phyloP scores from a whole-genome alignment of 106 monocot genomes.

The Dioscorea zingiberensis region DNA sequence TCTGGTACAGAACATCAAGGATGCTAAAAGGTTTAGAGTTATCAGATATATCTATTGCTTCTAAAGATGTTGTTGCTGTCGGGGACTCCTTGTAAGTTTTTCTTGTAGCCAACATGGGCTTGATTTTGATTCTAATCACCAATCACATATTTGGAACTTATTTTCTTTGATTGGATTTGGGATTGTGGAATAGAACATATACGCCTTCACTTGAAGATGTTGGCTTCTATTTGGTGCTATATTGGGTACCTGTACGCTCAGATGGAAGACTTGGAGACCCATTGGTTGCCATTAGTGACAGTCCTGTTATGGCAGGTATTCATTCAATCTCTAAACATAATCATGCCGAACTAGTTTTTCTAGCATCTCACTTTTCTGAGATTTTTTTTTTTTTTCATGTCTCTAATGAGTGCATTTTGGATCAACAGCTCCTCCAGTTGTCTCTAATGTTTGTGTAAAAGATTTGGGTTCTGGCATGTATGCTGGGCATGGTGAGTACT shows the following conservation, averaged over 20 bases:
- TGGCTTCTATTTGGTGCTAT: conserved; percentile 60
- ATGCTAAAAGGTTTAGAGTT: conserved; percentile 41
- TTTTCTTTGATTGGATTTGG: background rate
- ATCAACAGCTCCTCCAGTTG: conserved; percentile 60
- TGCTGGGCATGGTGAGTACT: conserved; percentile 77
- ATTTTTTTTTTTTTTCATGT: background rate
- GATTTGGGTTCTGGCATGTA: conserved; percentile 37
- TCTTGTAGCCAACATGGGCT: background rate
- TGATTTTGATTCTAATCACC: too few relatives aligned
- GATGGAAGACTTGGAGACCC: conserved; percentile 78
- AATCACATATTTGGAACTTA: background rate
- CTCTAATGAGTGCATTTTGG: background rate
- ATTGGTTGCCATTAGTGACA: conserved; percentile 45
- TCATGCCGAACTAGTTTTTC: background rate
- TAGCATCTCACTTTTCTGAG: too few relatives aligned
- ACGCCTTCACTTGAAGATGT: conserved; percentile 85
- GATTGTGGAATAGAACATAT: conserved; percentile 52
- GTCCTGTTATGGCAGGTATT: conserved; percentile 77
- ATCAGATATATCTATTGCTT: conserved; percentile 16
- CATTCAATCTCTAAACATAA: background rate
- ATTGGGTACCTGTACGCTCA: conserved; percentile 81
- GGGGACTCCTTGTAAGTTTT: conserved; percentile 62
- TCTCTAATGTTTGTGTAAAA: conserved; percentile 64
- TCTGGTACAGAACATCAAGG: conserved; percentile 74
- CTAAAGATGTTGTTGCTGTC: conserved; percentile 38